A percentile compares a stretch with the other conserved stretches of the same genome.
Evolutionary conservation across 225 moss, liverwort and hornwort genomes (phyloP).

Genomic region (Physcomitrium patens): DNA sequence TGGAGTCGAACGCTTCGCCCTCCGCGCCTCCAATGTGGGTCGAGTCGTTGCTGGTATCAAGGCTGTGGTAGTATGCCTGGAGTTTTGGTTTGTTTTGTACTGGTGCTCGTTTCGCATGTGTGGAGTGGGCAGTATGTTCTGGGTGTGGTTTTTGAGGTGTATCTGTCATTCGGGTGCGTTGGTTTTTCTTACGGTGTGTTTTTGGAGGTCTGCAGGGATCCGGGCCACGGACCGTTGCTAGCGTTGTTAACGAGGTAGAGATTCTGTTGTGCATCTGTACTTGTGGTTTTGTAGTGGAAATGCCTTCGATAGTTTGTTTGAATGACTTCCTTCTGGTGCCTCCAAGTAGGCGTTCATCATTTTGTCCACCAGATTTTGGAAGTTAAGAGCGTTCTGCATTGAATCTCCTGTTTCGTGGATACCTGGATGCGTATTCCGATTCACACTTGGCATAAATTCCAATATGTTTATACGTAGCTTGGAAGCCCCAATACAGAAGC

Average conservation of each 20-base stretch:
- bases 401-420: not conserved
- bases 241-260: constrained; percentile 54
- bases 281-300: not conserved
- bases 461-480: not conserved
- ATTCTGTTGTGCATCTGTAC: not conserved
- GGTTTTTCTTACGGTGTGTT: not conserved
- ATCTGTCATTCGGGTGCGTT: not conserved
- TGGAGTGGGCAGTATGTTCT: not conserved
- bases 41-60: too few relatives aligned
- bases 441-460: not conserved
- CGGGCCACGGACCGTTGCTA: constrained; percentile 48
- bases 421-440: too few relatives aligned
- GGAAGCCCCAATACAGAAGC: not conserved
- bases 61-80: not conserved
- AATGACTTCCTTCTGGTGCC: not conserved
- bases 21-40: constrained; percentile 59
- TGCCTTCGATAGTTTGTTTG: not conserved
- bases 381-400: not conserved
- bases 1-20: constrained; percentile 52
- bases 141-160: constrained; percentile 17
- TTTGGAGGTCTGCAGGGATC: constrained; percentile 45
- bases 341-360: not conserved
- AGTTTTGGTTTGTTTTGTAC: not conserved
- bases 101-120: not conserved
- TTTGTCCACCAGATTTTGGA: not conserved